These are phyloP conservation scores for Sclerotinia sclerotiorum DNA, from an alignment of 2,329 filamentous ascomycete species.

Conservation along the genomic window DNA sequence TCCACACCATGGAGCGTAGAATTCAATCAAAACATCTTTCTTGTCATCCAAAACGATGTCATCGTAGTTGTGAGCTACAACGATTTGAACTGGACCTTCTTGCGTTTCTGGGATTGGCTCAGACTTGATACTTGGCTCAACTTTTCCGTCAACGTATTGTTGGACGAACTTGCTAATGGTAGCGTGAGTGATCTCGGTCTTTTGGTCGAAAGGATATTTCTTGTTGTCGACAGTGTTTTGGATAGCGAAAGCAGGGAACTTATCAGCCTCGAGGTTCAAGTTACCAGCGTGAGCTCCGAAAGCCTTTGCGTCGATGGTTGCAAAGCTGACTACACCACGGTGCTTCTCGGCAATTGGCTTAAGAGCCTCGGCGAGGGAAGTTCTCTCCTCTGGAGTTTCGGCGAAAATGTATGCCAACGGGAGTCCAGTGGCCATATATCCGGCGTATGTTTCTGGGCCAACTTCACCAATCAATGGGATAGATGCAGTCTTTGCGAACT, in stretches of 20 bases:
- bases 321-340: constrained; percentile 95
- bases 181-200: constrained; percentile 68
- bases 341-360: constrained; percentile 87
- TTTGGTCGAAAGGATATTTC: constrained; percentile 93
- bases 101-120: constrained; percentile 94
- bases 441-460: constrained; percentile 92
- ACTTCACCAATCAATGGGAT: constrained; percentile 94
- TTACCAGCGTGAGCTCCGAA: constrained; percentile 95
- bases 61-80: constrained; percentile 94
- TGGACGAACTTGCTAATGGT: constrained; percentile 80
- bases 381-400: constrained; percentile 86
- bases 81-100: constrained; percentile 80
- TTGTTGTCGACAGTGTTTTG: constrained; percentile 93
- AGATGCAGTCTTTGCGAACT: constrained; percentile 80
- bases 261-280: constrained; percentile 93
- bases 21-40: constrained; percentile 97
- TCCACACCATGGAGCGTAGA: constrained; percentile 99
- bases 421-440: constrained; percentile 89
- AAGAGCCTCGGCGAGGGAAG: constrained; percentile 70
- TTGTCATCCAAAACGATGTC: constrained; percentile 86
- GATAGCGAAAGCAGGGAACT: constrained; percentile 97
- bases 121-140: constrained; percentile 96
- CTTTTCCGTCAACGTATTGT: constrained; percentile 80
- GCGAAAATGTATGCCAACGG: constrained; percentile 98
- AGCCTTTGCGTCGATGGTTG: constrained; percentile 90